Conservation (phyloP, 495 filamentous ascomycete genomes). For the Podospora comata region DNA sequence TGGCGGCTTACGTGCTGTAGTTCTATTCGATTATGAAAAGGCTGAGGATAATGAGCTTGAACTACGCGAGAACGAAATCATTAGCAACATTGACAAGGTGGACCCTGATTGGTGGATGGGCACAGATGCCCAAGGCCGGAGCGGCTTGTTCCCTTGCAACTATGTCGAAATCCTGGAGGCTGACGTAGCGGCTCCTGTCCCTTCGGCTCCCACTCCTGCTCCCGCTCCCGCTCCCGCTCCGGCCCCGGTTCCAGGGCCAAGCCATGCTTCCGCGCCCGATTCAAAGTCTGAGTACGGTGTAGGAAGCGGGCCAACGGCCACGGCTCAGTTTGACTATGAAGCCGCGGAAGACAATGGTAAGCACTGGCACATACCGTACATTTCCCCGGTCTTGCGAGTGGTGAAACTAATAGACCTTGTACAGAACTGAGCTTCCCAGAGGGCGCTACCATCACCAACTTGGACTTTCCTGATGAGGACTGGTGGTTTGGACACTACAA, state of each 20-base stretch:
- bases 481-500: conserved; percentile 93
- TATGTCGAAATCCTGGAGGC: conserved; percentile 85
- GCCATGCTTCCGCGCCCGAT: conserved; percentile 16
- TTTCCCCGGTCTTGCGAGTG: neutral
- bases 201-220: conserved; percentile 34
- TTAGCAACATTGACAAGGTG: conserved; percentile 97
- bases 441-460: conserved; percentile 65
- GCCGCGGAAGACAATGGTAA: conserved; percentile 90
- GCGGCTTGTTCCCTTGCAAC: conserved; percentile 90
- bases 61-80: conserved; percentile 81
- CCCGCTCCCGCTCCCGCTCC: conserved; percentile 28
- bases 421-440: conserved; percentile 86
- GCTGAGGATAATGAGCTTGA: conserved; percentile 96
- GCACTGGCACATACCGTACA: conserved; percentile 10
- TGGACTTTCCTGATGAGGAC: conserved; percentile 95
- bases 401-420: conserved; percentile 22
- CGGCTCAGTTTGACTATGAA: conserved; percentile 92
- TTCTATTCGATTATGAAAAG: conserved; percentile 95
- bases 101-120: conserved; percentile 99
- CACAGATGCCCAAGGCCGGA: conserved; percentile 73
- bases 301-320: conserved; percentile 60
- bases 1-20: conserved; percentile 65
- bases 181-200: conserved; percentile 31
- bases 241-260: conserved; percentile 35
- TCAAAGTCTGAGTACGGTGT: conserved; percentile 31